These are phyloP conservation scores for Fraxinus americana DNA, from an alignment of 257 asterid genomes.

Conservation along the genomic window DNA sequence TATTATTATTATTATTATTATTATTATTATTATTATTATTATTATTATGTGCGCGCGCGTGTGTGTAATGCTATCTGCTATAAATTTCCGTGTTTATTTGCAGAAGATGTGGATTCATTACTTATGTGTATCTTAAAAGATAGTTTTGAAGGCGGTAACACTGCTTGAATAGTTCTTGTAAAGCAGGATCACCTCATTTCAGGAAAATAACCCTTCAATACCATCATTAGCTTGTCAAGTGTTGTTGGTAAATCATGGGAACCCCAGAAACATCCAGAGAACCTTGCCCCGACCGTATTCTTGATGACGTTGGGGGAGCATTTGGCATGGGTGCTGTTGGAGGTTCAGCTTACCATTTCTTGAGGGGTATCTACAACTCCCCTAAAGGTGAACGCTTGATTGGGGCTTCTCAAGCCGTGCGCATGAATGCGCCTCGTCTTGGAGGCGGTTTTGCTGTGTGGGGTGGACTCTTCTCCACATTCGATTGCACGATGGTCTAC, in stretches of 20 bases:
- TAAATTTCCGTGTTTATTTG: neutral
- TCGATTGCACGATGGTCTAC: constrained; percentile 87
- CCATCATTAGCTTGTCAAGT: neutral
- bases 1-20: too few relatives aligned
- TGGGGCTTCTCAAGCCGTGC: constrained; percentile 84
- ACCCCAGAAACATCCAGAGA: constrained; percentile 88
- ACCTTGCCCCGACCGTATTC: constrained; percentile 96
- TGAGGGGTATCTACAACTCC: constrained; percentile 74
- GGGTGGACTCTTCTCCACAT: constrained; percentile 93
- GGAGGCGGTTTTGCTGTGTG: constrained; percentile 99
- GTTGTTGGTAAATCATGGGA: constrained; percentile 47
- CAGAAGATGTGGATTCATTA: neutral
- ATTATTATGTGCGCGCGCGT: too few relatives aligned
- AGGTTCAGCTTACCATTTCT: constrained; percentile 81
- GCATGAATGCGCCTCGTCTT: constrained; percentile 94
- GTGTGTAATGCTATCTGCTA: neutral
- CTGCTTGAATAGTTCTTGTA: neutral
- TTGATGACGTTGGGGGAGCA: constrained; percentile 86
- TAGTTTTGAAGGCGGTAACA: neutral
- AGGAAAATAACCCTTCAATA: neutral
- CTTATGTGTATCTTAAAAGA: neutral
- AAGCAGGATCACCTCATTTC: neutral
- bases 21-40: too few relatives aligned
- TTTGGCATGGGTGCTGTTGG: constrained; percentile 92
- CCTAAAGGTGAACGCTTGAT: constrained; percentile 37